Base-by-base conservation (phyloP, 257 asterid genomes). In the Euphrasia confusa region DNA sequence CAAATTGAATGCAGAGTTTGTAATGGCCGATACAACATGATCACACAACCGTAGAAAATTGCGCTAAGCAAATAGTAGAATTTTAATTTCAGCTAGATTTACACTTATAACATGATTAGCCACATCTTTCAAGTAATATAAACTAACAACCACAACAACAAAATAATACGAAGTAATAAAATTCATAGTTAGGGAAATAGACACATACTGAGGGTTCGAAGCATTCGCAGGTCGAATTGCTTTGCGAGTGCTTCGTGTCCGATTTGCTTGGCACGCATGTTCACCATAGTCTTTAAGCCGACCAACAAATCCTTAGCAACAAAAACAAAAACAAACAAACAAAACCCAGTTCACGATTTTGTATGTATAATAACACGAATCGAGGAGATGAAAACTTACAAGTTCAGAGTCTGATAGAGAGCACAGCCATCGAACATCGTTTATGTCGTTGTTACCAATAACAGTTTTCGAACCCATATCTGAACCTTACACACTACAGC, bases 351-450 rank as follows among this genome's bases (percentile, higher is more conserved):
- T 44, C 37, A 14, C 9, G 32, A 49, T 18, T 37, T 37, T 37
- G 40, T 15, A 8, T 9, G 40, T 7, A 56, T 60, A 33, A 18
- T 21, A 30, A 30, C 37, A 61, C 14, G n/a, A 60, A 33, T 45
- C 28, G 14, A 27, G 15, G 32, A 52, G 40, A 32, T 67, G 27
- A 26, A 60, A 13, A 55, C 84, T 74, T 68, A 87, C 98, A 27
- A 90, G 82, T 75, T 90, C 89, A 32, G 95, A 68, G 5, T 88
- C 91, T 0, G 85, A 62, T 61, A 90, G 72, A 26, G 98, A 90
- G 74, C 95, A 90, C 14, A 85, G 85, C 96, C 95, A 88, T 11
- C 77, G 77, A 10, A 82, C 89, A 68, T 90, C 91, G 65, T 85
- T 88, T n/a, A 85, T 72, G 44, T 74, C 76, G 70, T 82, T 83